A percentile compares a stretch with the other conserved stretches of the same genome.
Evolutionary conservation across 2,329 filamentous ascomycete species (phyloP).

Genomic region (Neofusicoccum cordaticola): DNA sequence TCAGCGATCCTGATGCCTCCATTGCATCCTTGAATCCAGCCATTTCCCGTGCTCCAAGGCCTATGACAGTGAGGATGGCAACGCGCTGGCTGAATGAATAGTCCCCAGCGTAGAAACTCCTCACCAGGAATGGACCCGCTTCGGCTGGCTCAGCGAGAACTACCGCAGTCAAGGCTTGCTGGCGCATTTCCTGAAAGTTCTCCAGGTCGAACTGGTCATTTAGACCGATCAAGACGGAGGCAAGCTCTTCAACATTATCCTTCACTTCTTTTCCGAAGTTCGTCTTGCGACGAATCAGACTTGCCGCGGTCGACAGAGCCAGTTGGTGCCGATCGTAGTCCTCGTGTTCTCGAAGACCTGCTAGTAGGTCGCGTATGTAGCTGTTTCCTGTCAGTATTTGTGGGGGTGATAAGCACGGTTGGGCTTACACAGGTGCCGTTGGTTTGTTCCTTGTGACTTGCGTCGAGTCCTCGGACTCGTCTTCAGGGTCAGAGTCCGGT

Average conservation of each 20-base stretch:
- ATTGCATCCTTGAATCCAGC: constrained; percentile 67
- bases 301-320: constrained; percentile 71
- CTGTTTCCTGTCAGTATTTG: constrained; percentile 23
- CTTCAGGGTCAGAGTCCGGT: constrained; percentile 81
- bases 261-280: constrained; percentile 84
- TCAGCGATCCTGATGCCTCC: constrained; percentile 30
- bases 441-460: constrained; percentile 79
- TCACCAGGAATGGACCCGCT: constrained; percentile 81
- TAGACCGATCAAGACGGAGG: constrained; percentile 70
- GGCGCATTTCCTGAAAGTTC: constrained; percentile 69
- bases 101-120: constrained; percentile 86
- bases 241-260: constrained; percentile 79
- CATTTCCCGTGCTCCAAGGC: constrained; percentile 78
- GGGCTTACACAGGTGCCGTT: constrained; percentile 66
- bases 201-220: constrained; percentile 83
- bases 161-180: constrained; percentile 80
- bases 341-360: constrained; percentile 75
- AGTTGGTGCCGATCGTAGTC: constrained; percentile 82
- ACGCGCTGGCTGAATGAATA: constrained; percentile 84
- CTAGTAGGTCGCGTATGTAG: constrained; percentile 82
- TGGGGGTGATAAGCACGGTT: constrained; percentile 30
- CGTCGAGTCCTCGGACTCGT: constrained; percentile 91
- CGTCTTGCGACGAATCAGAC: constrained; percentile 82
- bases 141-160: constrained; percentile 70
- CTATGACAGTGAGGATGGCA: constrained; percentile 76